phyloP scores from a whole-genome alignment of 192 early-diverging fungal species.

The Backusella tuberculispora region DNA sequence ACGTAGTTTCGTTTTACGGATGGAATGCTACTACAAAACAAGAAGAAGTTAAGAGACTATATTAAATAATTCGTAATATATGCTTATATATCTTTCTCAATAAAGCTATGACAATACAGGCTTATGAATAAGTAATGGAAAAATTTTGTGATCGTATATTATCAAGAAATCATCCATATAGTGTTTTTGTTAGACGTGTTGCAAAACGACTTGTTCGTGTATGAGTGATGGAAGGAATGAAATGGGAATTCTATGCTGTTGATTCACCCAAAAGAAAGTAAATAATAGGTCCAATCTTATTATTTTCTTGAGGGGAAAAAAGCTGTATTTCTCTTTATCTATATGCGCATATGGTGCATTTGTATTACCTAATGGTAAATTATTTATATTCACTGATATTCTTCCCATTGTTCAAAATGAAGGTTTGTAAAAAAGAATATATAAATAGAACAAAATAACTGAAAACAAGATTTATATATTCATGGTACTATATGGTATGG shows the following conservation, averaged over 20 bases:
- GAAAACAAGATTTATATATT: not conserved
- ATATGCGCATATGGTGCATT: too few relatives aligned
- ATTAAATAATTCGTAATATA: too few relatives aligned
- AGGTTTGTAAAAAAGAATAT: slow-evolving; percentile 17
- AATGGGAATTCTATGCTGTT: slow-evolving; percentile 94
- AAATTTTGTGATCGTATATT: slow-evolving; percentile 69
- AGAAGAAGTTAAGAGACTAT: too few relatives aligned
- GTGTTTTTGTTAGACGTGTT: slow-evolving; percentile 66
- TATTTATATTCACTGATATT: too few relatives aligned
- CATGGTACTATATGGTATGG: slow-evolving; percentile 66
- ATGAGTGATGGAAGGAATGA: slow-evolving; percentile 66
- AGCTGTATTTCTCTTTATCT: not conserved
- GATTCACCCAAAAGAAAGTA: slow-evolving; percentile 74
- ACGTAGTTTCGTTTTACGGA: too few relatives aligned
- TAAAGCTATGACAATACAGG: slow-evolving; percentile 62
- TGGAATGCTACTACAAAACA: too few relatives aligned
- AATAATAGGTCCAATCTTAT: not conserved
- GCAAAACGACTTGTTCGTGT: slow-evolving; percentile 72
- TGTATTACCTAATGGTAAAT: too few relatives aligned
- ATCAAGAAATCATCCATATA: slow-evolving; percentile 62
- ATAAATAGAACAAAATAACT: not conserved
- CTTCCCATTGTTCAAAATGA: too few relatives aligned
- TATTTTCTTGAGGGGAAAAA: not conserved
- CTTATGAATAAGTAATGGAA: slow-evolving; percentile 69
- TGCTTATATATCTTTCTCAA: too few relatives aligned